phyloP scores from a whole-genome alignment of 2,329 filamentous ascomycete species.

The Periconia macrospinosa region DNA sequence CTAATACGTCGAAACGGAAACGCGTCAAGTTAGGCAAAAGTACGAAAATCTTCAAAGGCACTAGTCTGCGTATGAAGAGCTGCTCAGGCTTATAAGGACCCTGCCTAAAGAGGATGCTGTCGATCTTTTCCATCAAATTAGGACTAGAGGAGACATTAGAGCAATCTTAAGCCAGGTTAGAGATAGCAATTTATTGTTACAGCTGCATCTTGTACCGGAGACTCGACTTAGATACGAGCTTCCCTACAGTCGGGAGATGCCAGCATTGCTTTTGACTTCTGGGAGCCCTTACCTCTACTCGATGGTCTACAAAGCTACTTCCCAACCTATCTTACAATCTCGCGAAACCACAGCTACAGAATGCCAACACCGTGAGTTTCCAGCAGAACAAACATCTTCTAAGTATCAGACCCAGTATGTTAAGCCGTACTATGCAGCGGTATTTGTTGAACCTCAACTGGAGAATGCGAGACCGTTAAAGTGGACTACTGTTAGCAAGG shows the following conservation, averaged over 20 bases:
- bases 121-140: constrained; percentile 15
- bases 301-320: not conserved
- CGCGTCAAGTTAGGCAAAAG: constrained; percentile 10
- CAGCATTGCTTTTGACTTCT: not conserved
- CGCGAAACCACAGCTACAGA: too few species aligned
- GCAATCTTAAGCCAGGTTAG: constrained; percentile 13
- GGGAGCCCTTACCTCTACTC: constrained; percentile 1
- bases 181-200: constrained; percentile 4
- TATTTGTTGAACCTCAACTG: constrained; percentile 7
- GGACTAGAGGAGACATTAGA: constrained; percentile 13
- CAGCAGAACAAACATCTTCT: not conserved
- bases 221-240: not conserved
- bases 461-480: not conserved
- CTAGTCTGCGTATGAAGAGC: constrained; percentile 12
- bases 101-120: constrained; percentile 12
- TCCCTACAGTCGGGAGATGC: not conserved
- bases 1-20: constrained; percentile 4
- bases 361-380: too few species aligned
- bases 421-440: constrained; percentile 1
- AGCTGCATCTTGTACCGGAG: not conserved
- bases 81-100: constrained; percentile 11
- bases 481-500: constrained; percentile 8
- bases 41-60: constrained; percentile 10
- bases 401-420: not conserved
- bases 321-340: too few species aligned